Percentiles rank a stretch among this genome's conserved stretches.
Evolutionary conservation across 495 filamentous ascomycete species (phyloP).

Genomic region (Clohesyomyces aquaticus): DNA sequence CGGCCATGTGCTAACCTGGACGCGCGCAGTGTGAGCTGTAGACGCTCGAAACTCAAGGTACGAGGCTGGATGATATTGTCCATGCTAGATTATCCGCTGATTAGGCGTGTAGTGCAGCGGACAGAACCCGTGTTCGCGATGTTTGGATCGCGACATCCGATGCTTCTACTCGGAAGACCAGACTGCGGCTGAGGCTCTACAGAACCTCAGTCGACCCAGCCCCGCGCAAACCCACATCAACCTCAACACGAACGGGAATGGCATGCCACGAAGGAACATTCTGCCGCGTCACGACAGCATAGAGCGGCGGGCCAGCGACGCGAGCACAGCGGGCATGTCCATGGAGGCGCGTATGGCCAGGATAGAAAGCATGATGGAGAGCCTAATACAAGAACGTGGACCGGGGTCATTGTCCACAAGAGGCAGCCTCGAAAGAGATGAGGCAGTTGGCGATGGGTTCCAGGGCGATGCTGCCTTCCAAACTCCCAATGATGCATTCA

Average conservation of each 20-base stretch:
- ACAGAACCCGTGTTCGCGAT: conserved; percentile 33
- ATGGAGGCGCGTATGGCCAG: conserved; percentile 34
- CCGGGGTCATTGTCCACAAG: neutral
- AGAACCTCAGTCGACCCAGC: conserved; percentile 31
- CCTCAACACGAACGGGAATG: conserved; percentile 18
- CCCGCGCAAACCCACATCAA: conserved; percentile 6
- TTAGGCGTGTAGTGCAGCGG: conserved; percentile 36
- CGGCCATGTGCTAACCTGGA: neutral
- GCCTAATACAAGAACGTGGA: conserved; percentile 19
- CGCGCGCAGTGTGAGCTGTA: conserved; percentile 23
- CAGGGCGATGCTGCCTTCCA: conserved; percentile 15
- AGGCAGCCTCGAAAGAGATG: conserved; percentile 26
- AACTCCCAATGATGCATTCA: conserved; percentile 17
- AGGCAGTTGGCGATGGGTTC: conserved; percentile 3
- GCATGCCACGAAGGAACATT: conserved; percentile 11
- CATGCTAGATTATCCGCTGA: no score
- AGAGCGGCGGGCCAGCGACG: conserved; percentile 26
- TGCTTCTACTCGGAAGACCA: conserved; percentile 40
- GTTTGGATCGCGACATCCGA: conserved; percentile 16
- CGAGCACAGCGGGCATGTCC: conserved; percentile 21
- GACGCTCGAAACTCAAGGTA: conserved; percentile 36
- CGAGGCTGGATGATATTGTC: neutral
- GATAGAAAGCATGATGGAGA: conserved; percentile 34
- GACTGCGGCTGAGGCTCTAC: conserved; percentile 37
- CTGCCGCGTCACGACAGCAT: conserved; percentile 22